Conservation (phyloP, 805 yeast species). For the Teunomyces cretensis region DNA sequence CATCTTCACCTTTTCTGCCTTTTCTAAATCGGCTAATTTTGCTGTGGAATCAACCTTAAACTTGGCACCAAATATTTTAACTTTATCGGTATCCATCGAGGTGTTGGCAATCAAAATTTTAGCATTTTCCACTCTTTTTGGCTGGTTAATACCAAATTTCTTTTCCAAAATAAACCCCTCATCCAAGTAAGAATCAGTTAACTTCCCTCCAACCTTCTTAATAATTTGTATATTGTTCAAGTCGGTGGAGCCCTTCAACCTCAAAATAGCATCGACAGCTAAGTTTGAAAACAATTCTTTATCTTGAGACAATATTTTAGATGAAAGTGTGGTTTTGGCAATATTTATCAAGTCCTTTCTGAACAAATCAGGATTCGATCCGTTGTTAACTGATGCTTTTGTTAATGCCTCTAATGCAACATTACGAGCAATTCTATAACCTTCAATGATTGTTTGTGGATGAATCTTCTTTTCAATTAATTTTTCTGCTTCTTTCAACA, state of each 20-base stretch:
- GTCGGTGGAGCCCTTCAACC: constrained; percentile 84
- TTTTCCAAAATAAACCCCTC: constrained; percentile 94
- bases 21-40: constrained; percentile 89
- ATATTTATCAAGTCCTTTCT: constrained; percentile 78
- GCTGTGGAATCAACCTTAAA: constrained; percentile 94
- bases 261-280: constrained; percentile 91
- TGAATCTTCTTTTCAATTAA: constrained; percentile 90
- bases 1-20: constrained; percentile 94
- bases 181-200: constrained; percentile 89
- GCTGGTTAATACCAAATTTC: constrained; percentile 92
- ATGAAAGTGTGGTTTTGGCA: constrained; percentile 90
- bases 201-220: constrained; percentile 89
- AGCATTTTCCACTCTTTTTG: constrained; percentile 79
- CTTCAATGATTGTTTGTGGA: constrained; percentile 97
- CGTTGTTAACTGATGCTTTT: constrained; percentile 72
- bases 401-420: constrained; percentile 86
- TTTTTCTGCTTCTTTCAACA: constrained; percentile 91
- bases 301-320: constrained; percentile 93
- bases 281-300: constrained; percentile 83
- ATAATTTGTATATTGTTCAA: constrained; percentile 91
- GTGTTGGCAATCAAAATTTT: constrained; percentile 92
- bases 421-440: constrained; percentile 82
- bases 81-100: constrained; percentile 95
- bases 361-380: constrained; percentile 55
- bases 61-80: constrained; percentile 95